Evolutionary conservation across 495 filamentous ascomycete genomes (phyloP).

Genomic region (Lindgomyces ingoldianus): DNA sequence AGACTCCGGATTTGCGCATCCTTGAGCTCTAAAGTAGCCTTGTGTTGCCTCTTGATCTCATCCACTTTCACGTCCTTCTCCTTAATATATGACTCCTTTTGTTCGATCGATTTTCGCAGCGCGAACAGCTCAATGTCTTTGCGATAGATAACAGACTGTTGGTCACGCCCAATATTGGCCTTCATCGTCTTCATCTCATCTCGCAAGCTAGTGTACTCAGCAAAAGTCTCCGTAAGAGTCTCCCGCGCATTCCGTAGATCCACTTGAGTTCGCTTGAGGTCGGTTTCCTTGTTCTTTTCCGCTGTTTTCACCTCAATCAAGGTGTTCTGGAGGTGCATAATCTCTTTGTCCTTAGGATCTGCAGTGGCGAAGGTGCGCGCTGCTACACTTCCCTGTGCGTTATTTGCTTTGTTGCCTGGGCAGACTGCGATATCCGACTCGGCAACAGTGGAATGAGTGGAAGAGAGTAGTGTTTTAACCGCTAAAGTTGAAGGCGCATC

Average conservation of each 20-base stretch:
- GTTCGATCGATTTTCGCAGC: conserved; percentile 25
- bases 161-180: conserved; percentile 21
- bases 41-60: conserved; percentile 12
- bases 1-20: conserved; percentile 20
- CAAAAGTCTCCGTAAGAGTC: conserved; percentile 20
- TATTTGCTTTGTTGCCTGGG: background rate
- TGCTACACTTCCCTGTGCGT: background rate
- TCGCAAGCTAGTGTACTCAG: conserved; percentile 15
- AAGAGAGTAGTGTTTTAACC: conserved; percentile 9
- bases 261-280: conserved; percentile 6
- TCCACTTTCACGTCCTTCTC: conserved; percentile 19
- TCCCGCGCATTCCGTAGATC: conserved; percentile 14
- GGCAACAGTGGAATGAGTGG: conserved; percentile 10
- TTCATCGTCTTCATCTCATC: conserved; percentile 29
- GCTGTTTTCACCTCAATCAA: conserved; percentile 5
- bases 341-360: conserved; percentile 4
- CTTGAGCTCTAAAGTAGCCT: conserved; percentile 16
- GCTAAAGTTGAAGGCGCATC: background rate
- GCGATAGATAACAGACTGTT: conserved; percentile 27
- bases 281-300: conserved; percentile 9
- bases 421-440: conserved; percentile 9
- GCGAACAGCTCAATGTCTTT: conserved; percentile 34
- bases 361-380: background rate
- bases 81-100: conserved; percentile 23
- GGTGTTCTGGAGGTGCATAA: background rate